Percentiles rank a stretch among this genome's conserved stretches.
phyloP scores from a whole-genome alignment of 1,139 yeast species.

The Diutina siamensis region DNA sequence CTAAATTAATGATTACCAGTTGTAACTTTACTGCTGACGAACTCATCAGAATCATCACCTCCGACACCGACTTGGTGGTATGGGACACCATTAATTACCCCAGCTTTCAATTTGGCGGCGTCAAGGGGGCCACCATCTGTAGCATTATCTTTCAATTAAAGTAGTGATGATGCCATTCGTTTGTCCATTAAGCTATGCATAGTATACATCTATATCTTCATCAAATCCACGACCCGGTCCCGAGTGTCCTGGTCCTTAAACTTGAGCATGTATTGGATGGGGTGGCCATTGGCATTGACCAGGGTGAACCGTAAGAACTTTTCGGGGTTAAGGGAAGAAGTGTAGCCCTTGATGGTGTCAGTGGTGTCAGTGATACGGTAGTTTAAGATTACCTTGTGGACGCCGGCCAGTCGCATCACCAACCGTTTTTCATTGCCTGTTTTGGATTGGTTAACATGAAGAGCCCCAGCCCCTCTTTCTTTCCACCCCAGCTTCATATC shows the following conservation, averaged over 20 bases:
- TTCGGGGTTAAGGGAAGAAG: slow-evolving; percentile 68
- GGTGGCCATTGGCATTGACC: slow-evolving; percentile 40
- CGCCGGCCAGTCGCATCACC: slow-evolving; percentile 87
- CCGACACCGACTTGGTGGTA: slow-evolving; percentile 27
- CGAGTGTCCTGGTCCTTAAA: slow-evolving; percentile 56
- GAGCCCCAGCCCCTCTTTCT: slow-evolving; percentile 83
- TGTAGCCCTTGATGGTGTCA: slow-evolving; percentile 66
- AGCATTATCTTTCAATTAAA: slow-evolving; percentile 53
- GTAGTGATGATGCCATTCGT: neutral
- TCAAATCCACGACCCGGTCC: slow-evolving; percentile 41
- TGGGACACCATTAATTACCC: slow-evolving; percentile 70
- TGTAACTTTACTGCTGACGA: slow-evolving; percentile 88
- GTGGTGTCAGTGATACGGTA: slow-evolving; percentile 48
- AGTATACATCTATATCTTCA: slow-evolving; percentile 16
- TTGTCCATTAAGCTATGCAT: too few relatives aligned
- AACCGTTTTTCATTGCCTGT: slow-evolving; percentile 35
- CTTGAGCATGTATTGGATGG: slow-evolving; percentile 75
- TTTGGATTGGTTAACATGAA: slow-evolving; percentile 61
- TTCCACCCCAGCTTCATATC: slow-evolving; percentile 77
- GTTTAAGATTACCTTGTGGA: slow-evolving; percentile 73
- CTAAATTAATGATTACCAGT: slow-evolving; percentile 73
- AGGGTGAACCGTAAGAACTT: slow-evolving; percentile 64
- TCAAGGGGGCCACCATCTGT: slow-evolving; percentile 76
- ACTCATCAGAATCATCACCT: slow-evolving; percentile 42
- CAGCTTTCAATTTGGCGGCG: slow-evolving; percentile 78